Evolutionary conservation across 2,329 filamentous ascomycete species (phyloP), one percentile per base, ranked within the genome.

Genomic region (Aspergillus flavus): DNA sequence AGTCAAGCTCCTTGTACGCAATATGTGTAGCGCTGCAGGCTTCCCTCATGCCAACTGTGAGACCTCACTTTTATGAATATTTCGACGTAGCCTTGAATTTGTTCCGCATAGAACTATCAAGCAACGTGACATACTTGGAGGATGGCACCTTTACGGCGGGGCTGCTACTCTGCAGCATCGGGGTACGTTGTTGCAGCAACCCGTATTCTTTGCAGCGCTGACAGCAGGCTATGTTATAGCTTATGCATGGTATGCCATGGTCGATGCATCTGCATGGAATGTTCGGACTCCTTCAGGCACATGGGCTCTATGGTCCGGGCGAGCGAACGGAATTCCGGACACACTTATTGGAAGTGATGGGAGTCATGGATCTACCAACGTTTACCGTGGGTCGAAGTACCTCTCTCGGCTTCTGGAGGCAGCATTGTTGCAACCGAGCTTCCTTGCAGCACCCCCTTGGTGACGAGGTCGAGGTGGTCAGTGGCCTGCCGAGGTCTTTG

Each of bases 201-300:
- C 7, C 6, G 9, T 23, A 23, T 39, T 23, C 6, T 16, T 16
- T 1, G 12, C n/a, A 12, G 30, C 23, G 10, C 36, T 34, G 54
- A n/a, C 5, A 6, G 3, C 9, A 6, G 26, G 16, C 19, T 10
- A 43, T n/a, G 36, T 53, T 30, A 34, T 43, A 75, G 73, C 46
- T 72, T 26, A 68, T 75, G 62, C 72, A 73, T 34, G 72, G 72
- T 4, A 53, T 72, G 9, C 69, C 72, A 1, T 76, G 73, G 73
- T 73, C 71, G 2, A 69, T 75, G 63, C 74, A 76, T 58, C 60
- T 76, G 2, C 68, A 72, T 64, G 73, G 73, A 16, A 74, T 76
- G 68, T 67, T 75, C 61, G 71, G 65, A n/a, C 71, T 76, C 16
- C 61, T 75, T 3, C 67, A 71, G 57, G 65, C 61, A 28, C 63